Evolutionary conservation across 257 asterid species (phyloP).

Genomic region (Salvia rosmarinus): DNA sequence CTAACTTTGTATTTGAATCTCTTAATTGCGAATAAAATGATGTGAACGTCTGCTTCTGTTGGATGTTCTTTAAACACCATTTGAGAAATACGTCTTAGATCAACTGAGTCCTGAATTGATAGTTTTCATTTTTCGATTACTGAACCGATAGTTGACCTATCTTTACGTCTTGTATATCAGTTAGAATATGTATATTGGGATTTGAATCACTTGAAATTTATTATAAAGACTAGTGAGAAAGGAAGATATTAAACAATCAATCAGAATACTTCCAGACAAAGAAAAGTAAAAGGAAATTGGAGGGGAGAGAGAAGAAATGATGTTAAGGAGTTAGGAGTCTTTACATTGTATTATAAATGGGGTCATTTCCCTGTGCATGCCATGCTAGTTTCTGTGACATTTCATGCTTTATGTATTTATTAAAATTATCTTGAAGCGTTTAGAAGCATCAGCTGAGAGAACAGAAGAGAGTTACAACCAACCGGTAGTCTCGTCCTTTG

Average conservation of each 20-base stretch:
- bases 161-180: neutral
- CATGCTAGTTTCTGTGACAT: neutral
- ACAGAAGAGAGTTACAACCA: neutral
- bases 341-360: neutral
- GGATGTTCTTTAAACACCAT: neutral
- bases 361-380: neutral
- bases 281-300: neutral
- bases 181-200: neutral
- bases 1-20: neutral
- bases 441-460: neutral
- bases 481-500: constrained; percentile 2
- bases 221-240: neutral
- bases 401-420: constrained; percentile 4
- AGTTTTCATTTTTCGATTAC: too few species aligned
- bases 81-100: neutral
- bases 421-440: neutral
- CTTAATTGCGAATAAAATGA: neutral
- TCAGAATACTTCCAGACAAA: neutral
- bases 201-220: neutral
- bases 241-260: neutral
- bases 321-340: neutral
- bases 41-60: neutral
- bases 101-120: neutral
- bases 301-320: neutral
- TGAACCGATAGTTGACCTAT: neutral